Evolutionary conservation across 352 stramenopile species (phyloP), one percentile per base, ranked within the genome.

Genomic region (Pythium monospermum): DNA sequence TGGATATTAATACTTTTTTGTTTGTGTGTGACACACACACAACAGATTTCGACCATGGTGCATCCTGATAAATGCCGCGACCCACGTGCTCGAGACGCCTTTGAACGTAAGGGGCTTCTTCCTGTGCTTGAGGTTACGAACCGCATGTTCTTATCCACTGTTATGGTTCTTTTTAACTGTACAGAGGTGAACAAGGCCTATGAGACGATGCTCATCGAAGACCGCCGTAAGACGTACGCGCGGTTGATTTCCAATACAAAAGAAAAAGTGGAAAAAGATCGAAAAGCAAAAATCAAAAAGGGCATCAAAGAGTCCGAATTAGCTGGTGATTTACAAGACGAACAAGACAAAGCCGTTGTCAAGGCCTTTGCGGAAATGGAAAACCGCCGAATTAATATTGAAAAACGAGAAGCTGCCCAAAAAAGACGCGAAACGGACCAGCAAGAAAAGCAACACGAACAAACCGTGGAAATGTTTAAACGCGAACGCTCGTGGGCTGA

Each of bases 41-140:
- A n/a, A n/a, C n/a, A 86, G 83, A 84, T 96, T 51, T 92, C 85
- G 35, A 83, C 79, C 16, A 73, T 94, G 57, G 78, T 96, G n/a
- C 85, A 96, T 59, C 85, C 85, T 1, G 85, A 95, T 57, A 94
- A 94, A 43, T 91, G 62, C 44, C 74, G 69, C 18, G 52, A 93
- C 43, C 68, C 72, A 2, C 71, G 71, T 13, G 84, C 85, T 18
- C 80, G 85, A 8, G 83, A 96, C 41, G 83, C 85, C 2, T 96
- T 94, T 58, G 85, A 96, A 82, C 83, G 81, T 90, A 54, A 25
- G 36, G 23, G 32, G 13, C 6, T 15, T 39, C 53, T 42, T 36
- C 28, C 27, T 28, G n/a, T n/a, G n/a, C n/a, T n/a, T n/a, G n/a
- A n/a, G n/a, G n/a, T n/a, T n/a, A n/a, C n/a, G n/a, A n/a, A n/a